Evolutionary conservation across 2,329 filamentous ascomycete species (phyloP).

Genomic region (Fusarium virguliforme): DNA sequence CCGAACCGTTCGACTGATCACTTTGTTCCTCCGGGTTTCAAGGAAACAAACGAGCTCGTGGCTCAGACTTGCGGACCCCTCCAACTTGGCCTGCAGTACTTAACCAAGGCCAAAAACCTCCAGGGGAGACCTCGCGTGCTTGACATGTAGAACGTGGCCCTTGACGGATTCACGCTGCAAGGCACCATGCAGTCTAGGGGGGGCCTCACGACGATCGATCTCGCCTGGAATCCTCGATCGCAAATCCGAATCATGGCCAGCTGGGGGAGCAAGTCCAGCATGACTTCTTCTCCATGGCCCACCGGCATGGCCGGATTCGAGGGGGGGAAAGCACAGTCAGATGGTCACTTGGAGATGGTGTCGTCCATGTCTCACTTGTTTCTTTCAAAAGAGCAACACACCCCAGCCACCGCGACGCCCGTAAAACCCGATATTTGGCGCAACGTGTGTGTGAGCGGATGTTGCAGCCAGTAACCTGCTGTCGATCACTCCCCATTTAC

Average conservation of each 20-base stretch:
- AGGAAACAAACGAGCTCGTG: slow-evolving; percentile 39
- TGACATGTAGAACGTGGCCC: slow-evolving; percentile 42
- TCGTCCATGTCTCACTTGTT: slow-evolving; percentile 51
- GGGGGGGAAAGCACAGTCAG: slow-evolving; percentile 50
- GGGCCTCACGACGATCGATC: slow-evolving; percentile 51
- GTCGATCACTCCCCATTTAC: slow-evolving; percentile 40
- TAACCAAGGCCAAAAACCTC: not conserved
- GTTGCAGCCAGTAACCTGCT: not conserved
- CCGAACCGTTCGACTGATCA: slow-evolving; percentile 40
- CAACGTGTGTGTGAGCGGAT: not conserved
- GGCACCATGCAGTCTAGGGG: slow-evolving; percentile 47
- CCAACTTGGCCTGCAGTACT: slow-evolving; percentile 18
- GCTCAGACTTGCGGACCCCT: slow-evolving; percentile 44
- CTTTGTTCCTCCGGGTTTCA: slow-evolving; percentile 33
- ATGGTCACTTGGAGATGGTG: slow-evolving; percentile 52
- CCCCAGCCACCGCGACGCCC: slow-evolving; percentile 37
- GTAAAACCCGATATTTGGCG: slow-evolving; percentile 11
- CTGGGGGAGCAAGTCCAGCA: slow-evolving; percentile 39
- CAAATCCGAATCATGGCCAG: slow-evolving; percentile 51
- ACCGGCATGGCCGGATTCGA: slow-evolving; percentile 42
- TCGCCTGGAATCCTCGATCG: slow-evolving; percentile 49
- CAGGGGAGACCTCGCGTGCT: slow-evolving; percentile 35
- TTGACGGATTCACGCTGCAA: slow-evolving; percentile 46
- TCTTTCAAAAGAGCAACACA: slow-evolving; percentile 17
- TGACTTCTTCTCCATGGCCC: slow-evolving; percentile 44